Evolutionary conservation across 805 yeast genomes (phyloP).

Genomic region (Lachancea thermotolerans): DNA sequence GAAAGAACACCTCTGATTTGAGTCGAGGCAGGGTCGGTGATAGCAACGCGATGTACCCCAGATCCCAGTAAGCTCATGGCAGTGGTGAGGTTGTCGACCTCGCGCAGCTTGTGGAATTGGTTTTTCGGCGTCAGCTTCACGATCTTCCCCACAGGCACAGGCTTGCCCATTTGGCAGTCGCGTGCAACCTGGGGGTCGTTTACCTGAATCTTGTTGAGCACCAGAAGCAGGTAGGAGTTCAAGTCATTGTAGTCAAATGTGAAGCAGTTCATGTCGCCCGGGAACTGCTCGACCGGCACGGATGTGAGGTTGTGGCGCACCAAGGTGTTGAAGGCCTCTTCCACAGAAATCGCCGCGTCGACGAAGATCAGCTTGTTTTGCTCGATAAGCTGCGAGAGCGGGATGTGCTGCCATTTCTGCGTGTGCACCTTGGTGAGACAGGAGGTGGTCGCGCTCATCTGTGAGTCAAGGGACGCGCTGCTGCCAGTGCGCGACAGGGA

Average conservation of each 20-base stretch:
- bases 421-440: slow-evolving; percentile 19
- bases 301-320: slow-evolving; percentile 70
- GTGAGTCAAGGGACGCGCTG: slow-evolving; percentile 7
- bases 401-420: slow-evolving; percentile 63
- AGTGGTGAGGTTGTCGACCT: slow-evolving; percentile 56
- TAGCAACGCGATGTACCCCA: slow-evolving; percentile 92
- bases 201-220: slow-evolving; percentile 60
- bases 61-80: slow-evolving; percentile 87
- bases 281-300: slow-evolving; percentile 62
- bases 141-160: slow-evolving; percentile 87
- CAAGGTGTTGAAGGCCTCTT: slow-evolving; percentile 79
- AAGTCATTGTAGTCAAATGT: slow-evolving; percentile 91
- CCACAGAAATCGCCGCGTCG: slow-evolving; percentile 64
- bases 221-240: slow-evolving; percentile 76
- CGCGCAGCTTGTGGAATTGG: slow-evolving; percentile 74
- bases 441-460: slow-evolving; percentile 7
- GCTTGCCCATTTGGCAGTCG: slow-evolving; percentile 78
- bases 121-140: slow-evolving; percentile 80
- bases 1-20: slow-evolving; percentile 78
- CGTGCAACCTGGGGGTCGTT: slow-evolving; percentile 30
- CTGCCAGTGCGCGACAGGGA: slow-evolving; percentile 9
- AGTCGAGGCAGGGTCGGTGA: slow-evolving; percentile 46
- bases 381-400: slow-evolving; percentile 68
- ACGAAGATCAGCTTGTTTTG: slow-evolving; percentile 68
- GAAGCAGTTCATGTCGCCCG: slow-evolving; percentile 58